Evolutionary conservation across 176 grass and related monocot genomes (phyloP), one percentile per base, ranked within the genome.

Genomic region (Eleusine coracana): DNA sequence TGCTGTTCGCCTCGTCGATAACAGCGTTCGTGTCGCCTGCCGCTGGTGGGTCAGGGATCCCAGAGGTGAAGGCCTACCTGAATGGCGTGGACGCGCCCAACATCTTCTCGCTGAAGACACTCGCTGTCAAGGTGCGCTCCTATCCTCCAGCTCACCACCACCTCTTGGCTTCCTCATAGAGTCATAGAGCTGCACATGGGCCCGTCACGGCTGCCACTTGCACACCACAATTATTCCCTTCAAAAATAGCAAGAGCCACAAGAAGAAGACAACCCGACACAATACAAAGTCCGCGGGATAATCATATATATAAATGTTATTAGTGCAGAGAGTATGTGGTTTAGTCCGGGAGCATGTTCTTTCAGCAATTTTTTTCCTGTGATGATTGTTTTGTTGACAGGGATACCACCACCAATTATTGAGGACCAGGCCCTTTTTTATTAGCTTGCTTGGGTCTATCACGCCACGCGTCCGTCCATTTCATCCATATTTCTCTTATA

Each of bases 41-140:
- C 2, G 92, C 96, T 6, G 92, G 75, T 10, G 96, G 96, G 28
- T 98, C 92, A 6, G 96, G 96, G 5, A 98, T 98, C 71, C 96
- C 92, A 38, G 96, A 98, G 82, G 96, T 98, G 79, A 95, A 93
- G 81, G 96, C 92, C 17, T 98, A 98, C 76, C 88, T 98, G 72
- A 98, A 98, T 76, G 96, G 96, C 79, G 96, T 98, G 6, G 96
- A 98, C 92, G 92, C 92, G 23, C 95, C 96, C 6, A 92, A 90
- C 85, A 95, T 98, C 82, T 95, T 98, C 86, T 93, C 96, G 10
- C 74, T 95, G 39, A 90, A 84, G 42, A 98, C 92, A 16, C 87
- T 95, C 76, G 87, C 85, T 87, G 92, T 98, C 82, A 98, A 98
- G 96, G 96, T 98, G 58, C 79, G 75, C 42, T 86, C 79, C 80